Percentiles rank a stretch among this genome's conserved stretches.
These are phyloP conservation scores for Nakaseomyces sp. DNA, from an alignment of 1,139 yeast genomes.

Conservation along the genomic window DNA sequence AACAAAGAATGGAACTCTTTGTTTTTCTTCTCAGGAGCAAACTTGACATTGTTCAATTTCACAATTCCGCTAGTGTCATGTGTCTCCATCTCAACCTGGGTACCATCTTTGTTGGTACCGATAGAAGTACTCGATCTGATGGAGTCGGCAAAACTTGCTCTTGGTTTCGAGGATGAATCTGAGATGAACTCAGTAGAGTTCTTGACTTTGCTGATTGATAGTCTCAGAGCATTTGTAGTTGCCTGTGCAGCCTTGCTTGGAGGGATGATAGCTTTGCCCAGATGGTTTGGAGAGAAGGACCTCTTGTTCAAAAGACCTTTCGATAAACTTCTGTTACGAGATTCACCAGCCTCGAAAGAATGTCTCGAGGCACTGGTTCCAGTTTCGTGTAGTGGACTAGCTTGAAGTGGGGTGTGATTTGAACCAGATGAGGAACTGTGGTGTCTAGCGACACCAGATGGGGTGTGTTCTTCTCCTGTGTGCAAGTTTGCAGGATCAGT, in stretches of 20 bases:
- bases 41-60: constrained; percentile 27
- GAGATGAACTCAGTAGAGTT: constrained; percentile 12
- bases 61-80: constrained; percentile 2
- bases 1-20: constrained; percentile 56
- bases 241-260: constrained; percentile 14
- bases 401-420: constrained; percentile 3
- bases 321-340: constrained; percentile 24
- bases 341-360: constrained; percentile 10
- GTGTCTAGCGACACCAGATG: neutral
- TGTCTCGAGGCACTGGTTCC: neutral
- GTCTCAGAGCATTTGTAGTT: constrained; percentile 13
- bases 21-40: constrained; percentile 41
- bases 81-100: neutral
- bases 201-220: constrained; percentile 18
- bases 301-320: constrained; percentile 22
- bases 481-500: neutral
- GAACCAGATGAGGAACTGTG: neutral
- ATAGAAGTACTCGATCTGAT: constrained; percentile 12
- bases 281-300: constrained; percentile 24
- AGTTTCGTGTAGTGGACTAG: neutral
- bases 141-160: constrained; percentile 5
- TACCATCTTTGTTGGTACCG: constrained; percentile 4
- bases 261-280: constrained; percentile 25
- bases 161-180: constrained; percentile 11
- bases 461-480: neutral